Percentiles rank a stretch among this genome's conserved stretches.
These are phyloP conservation scores for Aspergillus versicolor DNA, from an alignment of 2,329 filamentous ascomycete genomes.

Conservation along the genomic window DNA sequence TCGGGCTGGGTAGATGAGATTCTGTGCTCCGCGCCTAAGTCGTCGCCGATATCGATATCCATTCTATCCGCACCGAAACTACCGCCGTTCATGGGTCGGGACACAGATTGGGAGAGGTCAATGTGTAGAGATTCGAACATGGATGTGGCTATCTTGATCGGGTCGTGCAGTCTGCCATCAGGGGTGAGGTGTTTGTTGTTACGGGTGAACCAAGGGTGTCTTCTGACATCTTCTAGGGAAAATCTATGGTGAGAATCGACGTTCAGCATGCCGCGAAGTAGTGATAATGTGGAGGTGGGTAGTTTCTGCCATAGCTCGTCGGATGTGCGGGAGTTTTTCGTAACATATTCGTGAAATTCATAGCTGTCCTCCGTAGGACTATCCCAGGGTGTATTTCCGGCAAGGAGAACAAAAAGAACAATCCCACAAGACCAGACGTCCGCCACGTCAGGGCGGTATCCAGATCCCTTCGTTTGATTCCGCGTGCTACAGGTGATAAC, in stretches of 20 bases:
- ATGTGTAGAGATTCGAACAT: slow-evolving; percentile 92
- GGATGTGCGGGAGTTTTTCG: slow-evolving; percentile 73
- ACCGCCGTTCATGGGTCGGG: slow-evolving; percentile 38
- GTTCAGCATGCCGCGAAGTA: slow-evolving; percentile 91
- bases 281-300: slow-evolving; percentile 70
- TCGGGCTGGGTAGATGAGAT: slow-evolving; percentile 86
- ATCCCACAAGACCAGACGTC: slow-evolving; percentile 98
- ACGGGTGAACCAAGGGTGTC: slow-evolving; percentile 92
- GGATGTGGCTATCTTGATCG: slow-evolving; percentile 81
- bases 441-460: slow-evolving; percentile 68
- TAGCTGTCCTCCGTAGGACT: slow-evolving; percentile 82
- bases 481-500: slow-evolving; percentile 62
- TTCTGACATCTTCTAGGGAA: slow-evolving; percentile 79
- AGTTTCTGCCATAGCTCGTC: slow-evolving; percentile 85
- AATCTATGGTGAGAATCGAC: slow-evolving; percentile 74
- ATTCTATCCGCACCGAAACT: slow-evolving; percentile 57
- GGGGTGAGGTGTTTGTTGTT: slow-evolving; percentile 72
- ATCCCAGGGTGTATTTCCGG: slow-evolving; percentile 98
- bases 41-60: slow-evolving; percentile 62
- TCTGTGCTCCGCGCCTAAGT: slow-evolving; percentile 43
- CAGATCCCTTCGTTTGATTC: slow-evolving; percentile 44
- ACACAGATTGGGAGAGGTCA: slow-evolving; percentile 70
- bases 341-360: slow-evolving; percentile 86
- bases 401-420: slow-evolving; percentile 92
- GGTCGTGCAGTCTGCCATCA: slow-evolving; percentile 74